Percentiles rank a stretch among this genome's conserved stretches.
Evolutionary conservation across 225 moss, liverwort and hornwort species (phyloP).

Genomic region (Marchantia polymorpha): DNA sequence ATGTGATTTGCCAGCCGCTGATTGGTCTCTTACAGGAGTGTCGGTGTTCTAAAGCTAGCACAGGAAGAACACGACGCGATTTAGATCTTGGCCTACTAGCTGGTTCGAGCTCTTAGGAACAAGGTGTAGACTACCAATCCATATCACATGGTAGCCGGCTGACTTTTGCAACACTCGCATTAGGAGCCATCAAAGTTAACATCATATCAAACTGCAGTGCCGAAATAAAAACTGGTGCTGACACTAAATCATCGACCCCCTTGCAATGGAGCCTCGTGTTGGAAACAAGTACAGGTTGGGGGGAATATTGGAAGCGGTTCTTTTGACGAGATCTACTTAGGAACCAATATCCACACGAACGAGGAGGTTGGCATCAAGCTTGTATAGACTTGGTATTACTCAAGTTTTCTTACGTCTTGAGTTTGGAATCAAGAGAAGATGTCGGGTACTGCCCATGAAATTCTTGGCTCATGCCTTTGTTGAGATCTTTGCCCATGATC

Average conservation of each 20-base stretch:
- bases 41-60: conserved; percentile 38
- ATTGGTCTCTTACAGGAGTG: conserved; percentile 21
- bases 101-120: conserved; percentile 24
- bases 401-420: neutral
- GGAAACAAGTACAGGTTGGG: conserved; percentile 97
- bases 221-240: conserved; percentile 16
- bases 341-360: conserved; percentile 89
- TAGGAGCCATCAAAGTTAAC: conserved; percentile 11
- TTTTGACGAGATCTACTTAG: conserved; percentile 98
- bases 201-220: conserved; percentile 21
- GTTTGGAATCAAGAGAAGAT: neutral
- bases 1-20: conserved; percentile 23
- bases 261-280: conserved; percentile 84
- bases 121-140: conserved; percentile 18
- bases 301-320: conserved; percentile 99
- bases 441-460: neutral
- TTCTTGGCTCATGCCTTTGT: no score
- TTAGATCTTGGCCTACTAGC: conserved; percentile 27
- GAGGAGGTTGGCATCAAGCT: conserved; percentile 99
- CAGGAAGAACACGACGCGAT: conserved; percentile 20
- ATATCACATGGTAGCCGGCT: conserved; percentile 22
- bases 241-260: conserved; percentile 32
- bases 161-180: conserved; percentile 12
- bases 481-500: neutral
- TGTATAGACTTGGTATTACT: conserved; percentile 41